These are phyloP conservation scores for Acrocalymma vagum DNA, from an alignment of 2,329 filamentous ascomycete species.

Conservation along the genomic window DNA sequence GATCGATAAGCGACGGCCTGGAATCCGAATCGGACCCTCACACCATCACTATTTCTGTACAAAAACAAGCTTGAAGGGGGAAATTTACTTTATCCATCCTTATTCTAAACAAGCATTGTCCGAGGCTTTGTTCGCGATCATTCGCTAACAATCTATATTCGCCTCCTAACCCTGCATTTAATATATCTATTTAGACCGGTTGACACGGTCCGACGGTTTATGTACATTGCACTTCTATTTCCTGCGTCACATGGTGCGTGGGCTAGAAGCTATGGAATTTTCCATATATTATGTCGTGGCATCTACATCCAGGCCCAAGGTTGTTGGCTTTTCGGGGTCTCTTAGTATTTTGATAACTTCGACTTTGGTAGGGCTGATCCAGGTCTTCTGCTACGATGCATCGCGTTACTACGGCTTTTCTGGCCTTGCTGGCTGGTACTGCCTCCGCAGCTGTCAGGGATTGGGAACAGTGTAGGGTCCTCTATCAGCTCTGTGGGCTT, in stretches of 20 bases:
- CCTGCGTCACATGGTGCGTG: constrained; percentile 26
- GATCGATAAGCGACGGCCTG: too few species aligned
- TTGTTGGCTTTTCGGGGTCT: not conserved
- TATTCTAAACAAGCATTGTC: constrained; percentile 13
- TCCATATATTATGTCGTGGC: constrained; percentile 11
- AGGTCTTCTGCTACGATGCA: constrained; percentile 32
- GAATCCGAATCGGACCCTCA: too few species aligned
- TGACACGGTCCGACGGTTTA: constrained; percentile 39
- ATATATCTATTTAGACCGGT: constrained; percentile 35
- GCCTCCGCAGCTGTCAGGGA: constrained; percentile 34
- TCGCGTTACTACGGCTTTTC: constrained; percentile 18
- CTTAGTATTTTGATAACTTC: not conserved
- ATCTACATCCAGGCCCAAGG: too few species aligned
- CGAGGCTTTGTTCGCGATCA: not conserved
- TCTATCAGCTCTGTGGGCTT: not conserved
- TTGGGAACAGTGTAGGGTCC: constrained; percentile 44
- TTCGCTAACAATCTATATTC: constrained; percentile 10
- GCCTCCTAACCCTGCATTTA: constrained; percentile 22
- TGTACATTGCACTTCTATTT: constrained; percentile 22
- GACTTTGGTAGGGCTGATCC: not conserved
- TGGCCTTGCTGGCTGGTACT: constrained; percentile 33
- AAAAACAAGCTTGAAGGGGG: constrained; percentile 1
- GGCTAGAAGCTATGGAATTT: constrained; percentile 13
- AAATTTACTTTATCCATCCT: constrained; percentile 8
- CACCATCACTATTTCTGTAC: not conserved